Base-by-base conservation (phyloP, 163 green algal genomes). In the Chlamydomonas reinhardtii region DNA sequence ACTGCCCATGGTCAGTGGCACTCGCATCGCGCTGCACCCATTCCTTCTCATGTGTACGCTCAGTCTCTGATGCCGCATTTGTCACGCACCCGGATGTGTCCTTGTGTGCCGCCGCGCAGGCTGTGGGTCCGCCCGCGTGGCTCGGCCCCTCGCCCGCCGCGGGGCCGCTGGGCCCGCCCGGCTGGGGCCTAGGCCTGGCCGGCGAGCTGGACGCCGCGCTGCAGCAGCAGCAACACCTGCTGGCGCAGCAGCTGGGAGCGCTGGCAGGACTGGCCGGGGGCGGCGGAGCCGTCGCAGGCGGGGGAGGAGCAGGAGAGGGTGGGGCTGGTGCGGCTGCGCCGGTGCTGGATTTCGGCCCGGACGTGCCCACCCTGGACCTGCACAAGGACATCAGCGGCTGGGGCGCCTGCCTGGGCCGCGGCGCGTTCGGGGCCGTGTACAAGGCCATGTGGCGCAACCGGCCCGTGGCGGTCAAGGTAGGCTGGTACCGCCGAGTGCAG, bases 381-480 rank as follows among this genome's bases (percentile, higher is more conserved):
- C 43, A 76, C 31, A 56, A 35, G 31, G 77, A 84, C 48, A 76
- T 84, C 32, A 76, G n/a, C 8, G 77, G 37, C 20, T 76, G 65
- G 77, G 77, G 77, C 6, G 35, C 77, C 0, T 84, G 77, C 31
- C 77, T 84, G 65, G 77, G 77, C 62, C 25, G 62, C 25, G 77
- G 77, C 31, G 77, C 77, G 48, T 84, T 76, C 31, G 77, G 77
- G 17, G 43, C 43, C 0, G 77, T 84, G 20, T 84, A 84, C 77
- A 76, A 76, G 66, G 77, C 77, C 5, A 19, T 76, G 39, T 76
- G 59, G n/a, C 39, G 66, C 4, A 70, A 70, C 77, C 54, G 54
- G 66, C 66, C 77, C 15, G 77, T 72, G 6, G 77, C 77, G 5
- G 66, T 84, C 65, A 84, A 84, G 77, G 76, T 84, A 56, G 20